Evolutionary conservation across 495 filamentous ascomycete species (phyloP).

Genomic region (Baudoinia panamericana): DNA sequence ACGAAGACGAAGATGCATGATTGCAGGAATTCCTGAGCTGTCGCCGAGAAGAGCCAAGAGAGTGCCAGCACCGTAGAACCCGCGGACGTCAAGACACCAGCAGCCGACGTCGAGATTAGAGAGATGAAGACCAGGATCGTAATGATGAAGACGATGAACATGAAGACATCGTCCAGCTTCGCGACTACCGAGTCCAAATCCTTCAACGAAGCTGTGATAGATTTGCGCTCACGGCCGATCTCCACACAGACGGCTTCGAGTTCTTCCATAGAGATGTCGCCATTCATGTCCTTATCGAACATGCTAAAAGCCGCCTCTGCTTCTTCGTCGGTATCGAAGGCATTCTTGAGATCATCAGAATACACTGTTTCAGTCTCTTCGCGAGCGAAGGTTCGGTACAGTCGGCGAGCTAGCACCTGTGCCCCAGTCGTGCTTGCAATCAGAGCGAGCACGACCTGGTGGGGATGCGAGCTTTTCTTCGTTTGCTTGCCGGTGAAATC

Average conservation of each 20-base stretch:
- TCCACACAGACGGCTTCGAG: slow-evolving; percentile 88
- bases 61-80: slow-evolving; percentile 77
- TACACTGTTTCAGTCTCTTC: slow-evolving; percentile 62
- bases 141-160: slow-evolving; percentile 71
- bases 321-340: slow-evolving; percentile 75
- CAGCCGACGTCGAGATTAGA: slow-evolving; percentile 76
- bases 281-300: slow-evolving; percentile 95
- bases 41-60: slow-evolving; percentile 83
- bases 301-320: slow-evolving; percentile 83
- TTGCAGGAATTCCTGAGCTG: slow-evolving; percentile 85
- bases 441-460: slow-evolving; percentile 67
- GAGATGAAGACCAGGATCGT: slow-evolving; percentile 75
- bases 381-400: slow-evolving; percentile 81
- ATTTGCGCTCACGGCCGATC: slow-evolving; percentile 87
- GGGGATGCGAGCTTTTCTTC: slow-evolving; percentile 63
- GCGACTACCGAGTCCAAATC: slow-evolving; percentile 91
- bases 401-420: slow-evolving; percentile 74
- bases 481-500: slow-evolving; percentile 79
- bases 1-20: slow-evolving; percentile 93
- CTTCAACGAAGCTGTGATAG: slow-evolving; percentile 86
- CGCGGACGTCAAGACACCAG: slow-evolving; percentile 70
- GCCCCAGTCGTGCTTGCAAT: slow-evolving; percentile 58
- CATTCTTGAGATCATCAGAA: slow-evolving; percentile 61
- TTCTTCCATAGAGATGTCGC: slow-evolving; percentile 92
- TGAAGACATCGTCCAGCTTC: slow-evolving; percentile 76